These are phyloP conservation scores for Stenogyne calaminthoides DNA, from an alignment of 305 asterid species.

Conservation along the genomic window DNA sequence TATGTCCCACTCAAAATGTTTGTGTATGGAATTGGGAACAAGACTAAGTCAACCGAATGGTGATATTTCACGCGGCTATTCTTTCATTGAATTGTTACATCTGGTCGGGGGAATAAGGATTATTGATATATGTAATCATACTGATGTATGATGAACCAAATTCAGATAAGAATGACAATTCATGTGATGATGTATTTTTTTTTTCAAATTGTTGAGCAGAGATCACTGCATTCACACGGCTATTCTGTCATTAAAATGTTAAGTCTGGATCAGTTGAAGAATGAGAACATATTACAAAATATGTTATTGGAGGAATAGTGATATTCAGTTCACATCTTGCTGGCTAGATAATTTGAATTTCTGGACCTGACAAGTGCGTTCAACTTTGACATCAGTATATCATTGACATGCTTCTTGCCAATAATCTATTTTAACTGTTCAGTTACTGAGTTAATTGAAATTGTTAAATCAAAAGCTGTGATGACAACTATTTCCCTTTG, in stretches of 20 bases:
- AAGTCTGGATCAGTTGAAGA: background rate
- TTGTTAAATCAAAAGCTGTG: background rate
- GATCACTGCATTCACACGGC: background rate
- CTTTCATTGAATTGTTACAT: background rate
- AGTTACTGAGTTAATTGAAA: background rate
- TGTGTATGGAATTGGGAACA: background rate
- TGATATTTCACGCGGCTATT: background rate
- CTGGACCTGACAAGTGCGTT: background rate
- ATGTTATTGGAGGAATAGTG: background rate
- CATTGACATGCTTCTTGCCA: background rate
- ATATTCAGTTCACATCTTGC: background rate
- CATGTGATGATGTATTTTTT: background rate
- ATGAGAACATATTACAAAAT: background rate
- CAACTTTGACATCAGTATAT: background rate
- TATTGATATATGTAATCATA: background rate
- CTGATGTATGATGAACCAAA: background rate
- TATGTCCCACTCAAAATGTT: constrained; percentile 1
- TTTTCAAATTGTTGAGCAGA: background rate
- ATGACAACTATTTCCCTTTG: background rate
- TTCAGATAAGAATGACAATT: background rate
- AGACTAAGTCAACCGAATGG: background rate
- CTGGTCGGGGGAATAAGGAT: background rate
- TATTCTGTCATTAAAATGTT: background rate
- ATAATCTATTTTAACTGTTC: background rate
- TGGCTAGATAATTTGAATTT: background rate